phyloP scores from a whole-genome alignment of 148 eudicot species.

The Fagopyrum homotropicum region DNA sequence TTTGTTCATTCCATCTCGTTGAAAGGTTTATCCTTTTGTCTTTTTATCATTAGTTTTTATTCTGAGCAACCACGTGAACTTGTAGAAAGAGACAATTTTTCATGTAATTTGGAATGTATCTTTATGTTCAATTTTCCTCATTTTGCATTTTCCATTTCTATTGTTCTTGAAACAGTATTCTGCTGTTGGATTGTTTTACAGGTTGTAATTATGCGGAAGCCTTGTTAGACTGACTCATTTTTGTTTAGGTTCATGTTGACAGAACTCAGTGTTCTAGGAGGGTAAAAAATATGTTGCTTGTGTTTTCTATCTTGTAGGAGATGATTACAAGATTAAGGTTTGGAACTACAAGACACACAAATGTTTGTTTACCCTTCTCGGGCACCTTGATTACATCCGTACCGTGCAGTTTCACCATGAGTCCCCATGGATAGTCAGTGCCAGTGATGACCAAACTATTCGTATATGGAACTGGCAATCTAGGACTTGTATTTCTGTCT shows the following conservation, averaged over 20 bases:
- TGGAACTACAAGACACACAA: conserved; percentile 94
- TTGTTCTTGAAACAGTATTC: not conserved
- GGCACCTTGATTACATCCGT: conserved; percentile 93
- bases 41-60: not conserved
- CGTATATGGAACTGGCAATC: conserved; percentile 99
- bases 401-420: conserved; percentile 96
- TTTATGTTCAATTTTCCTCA: no score
- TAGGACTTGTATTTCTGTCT: conserved; percentile 78
- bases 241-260: not conserved
- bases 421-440: conserved; percentile 91
- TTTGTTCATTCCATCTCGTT: not conserved
- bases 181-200: not conserved
- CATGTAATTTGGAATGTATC: no score
- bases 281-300: not conserved
- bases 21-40: not conserved
- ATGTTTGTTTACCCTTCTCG: conserved; percentile 86
- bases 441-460: conserved; percentile 96
- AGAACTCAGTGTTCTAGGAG: not conserved
- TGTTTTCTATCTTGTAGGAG: conserved; percentile 46
- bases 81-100: not conserved
- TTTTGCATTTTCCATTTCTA: not conserved
- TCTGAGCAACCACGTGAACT: not conserved
- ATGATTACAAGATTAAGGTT: conserved; percentile 92
- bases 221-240: not conserved
- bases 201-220: not conserved